Evolutionary conservation across 768 basidiomycete species (phyloP).

Genomic region (Kwoniella dejecticola): DNA sequence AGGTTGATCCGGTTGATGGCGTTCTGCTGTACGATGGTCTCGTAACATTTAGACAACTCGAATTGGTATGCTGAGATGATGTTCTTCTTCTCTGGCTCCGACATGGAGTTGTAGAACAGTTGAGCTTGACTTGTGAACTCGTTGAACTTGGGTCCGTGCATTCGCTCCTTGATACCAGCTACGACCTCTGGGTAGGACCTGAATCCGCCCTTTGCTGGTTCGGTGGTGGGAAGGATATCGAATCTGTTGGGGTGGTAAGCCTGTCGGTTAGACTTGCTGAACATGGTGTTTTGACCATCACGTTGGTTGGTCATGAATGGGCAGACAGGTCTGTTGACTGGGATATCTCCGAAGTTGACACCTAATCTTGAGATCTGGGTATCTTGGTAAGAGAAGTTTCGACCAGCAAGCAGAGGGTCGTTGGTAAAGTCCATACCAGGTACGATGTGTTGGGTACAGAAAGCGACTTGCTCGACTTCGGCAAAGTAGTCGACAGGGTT

Average conservation of each 20-base stretch:
- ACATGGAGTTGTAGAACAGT: constrained; percentile 83
- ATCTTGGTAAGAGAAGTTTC: constrained; percentile 82
- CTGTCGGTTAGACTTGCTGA: constrained; percentile 58
- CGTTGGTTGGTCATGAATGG: constrained; percentile 51
- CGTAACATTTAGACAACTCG: constrained; percentile 81
- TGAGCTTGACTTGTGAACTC: constrained; percentile 75
- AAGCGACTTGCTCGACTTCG: constrained; percentile 85
- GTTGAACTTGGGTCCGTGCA: constrained; percentile 62
- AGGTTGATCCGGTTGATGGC: constrained; percentile 71
- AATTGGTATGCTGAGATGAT: constrained; percentile 72
- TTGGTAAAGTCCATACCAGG: constrained; percentile 62
- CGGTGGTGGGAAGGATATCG: constrained; percentile 45
- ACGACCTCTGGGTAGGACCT: constrained; percentile 45
- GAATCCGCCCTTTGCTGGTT: constrained; percentile 61
- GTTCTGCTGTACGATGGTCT: constrained; percentile 67
- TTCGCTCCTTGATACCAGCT: constrained; percentile 63
- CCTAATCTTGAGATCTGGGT: constrained; percentile 71
- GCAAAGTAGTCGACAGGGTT: constrained; percentile 66
- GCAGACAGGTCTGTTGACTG: constrained; percentile 66
- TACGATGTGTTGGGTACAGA: constrained; percentile 66
- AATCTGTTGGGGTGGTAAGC: constrained; percentile 83
- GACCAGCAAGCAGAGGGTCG: constrained; percentile 58
- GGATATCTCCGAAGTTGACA: constrained; percentile 68
- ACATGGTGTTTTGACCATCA: constrained; percentile 56
- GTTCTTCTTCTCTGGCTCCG: constrained; percentile 69